Percentiles rank a stretch among this genome's conserved stretches.
These are phyloP conservation scores for Symbiodinium natans DNA, from an alignment of 73 alveolate genomes.

Conservation along the genomic window DNA sequence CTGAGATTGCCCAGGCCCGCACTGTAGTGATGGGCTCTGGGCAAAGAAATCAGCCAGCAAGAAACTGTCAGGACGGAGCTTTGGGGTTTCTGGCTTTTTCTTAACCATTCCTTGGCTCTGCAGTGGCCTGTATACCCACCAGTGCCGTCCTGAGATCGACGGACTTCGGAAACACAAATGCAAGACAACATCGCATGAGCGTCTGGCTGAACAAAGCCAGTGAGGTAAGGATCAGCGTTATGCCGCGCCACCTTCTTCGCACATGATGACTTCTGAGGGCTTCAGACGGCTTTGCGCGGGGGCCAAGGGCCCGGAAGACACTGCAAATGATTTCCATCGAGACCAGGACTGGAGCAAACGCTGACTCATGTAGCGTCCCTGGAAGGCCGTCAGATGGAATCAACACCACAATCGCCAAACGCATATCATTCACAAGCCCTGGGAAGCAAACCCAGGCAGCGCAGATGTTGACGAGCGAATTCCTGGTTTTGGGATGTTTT, in stretches of 20 bases:
- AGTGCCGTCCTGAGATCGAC: slow-evolving; percentile 20
- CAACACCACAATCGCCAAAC: background rate
- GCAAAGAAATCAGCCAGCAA: slow-evolving; percentile 73
- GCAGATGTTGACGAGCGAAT: slow-evolving; percentile 40
- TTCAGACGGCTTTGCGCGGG: too few relatives aligned
- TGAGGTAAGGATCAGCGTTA: slow-evolving; percentile 22
- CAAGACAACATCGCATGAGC: too few relatives aligned
- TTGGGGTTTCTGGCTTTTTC: too few relatives aligned
- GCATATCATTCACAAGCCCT: background rate
- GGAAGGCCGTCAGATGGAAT: background rate
- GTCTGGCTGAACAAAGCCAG: slow-evolving; percentile 22
- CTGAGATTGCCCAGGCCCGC: background rate
- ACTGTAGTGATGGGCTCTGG: slow-evolving; percentile 61
- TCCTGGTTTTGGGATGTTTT: background rate
- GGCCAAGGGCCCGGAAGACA: too few relatives aligned
- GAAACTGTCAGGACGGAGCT: slow-evolving; percentile 38
- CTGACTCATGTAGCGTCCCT: slow-evolving; percentile 59
- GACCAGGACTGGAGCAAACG: background rate
- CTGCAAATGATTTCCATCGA: background rate
- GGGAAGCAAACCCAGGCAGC: slow-evolving; percentile 28
- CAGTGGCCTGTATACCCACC: slow-evolving; percentile 65
- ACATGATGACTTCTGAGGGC: background rate
- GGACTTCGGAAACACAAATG: too few relatives aligned
- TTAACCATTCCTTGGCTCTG: background rate
- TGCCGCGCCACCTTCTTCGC: slow-evolving; percentile 28